Base-by-base conservation (phyloP, 495 filamentous ascomycete genomes). In the Xylaria curta region DNA sequence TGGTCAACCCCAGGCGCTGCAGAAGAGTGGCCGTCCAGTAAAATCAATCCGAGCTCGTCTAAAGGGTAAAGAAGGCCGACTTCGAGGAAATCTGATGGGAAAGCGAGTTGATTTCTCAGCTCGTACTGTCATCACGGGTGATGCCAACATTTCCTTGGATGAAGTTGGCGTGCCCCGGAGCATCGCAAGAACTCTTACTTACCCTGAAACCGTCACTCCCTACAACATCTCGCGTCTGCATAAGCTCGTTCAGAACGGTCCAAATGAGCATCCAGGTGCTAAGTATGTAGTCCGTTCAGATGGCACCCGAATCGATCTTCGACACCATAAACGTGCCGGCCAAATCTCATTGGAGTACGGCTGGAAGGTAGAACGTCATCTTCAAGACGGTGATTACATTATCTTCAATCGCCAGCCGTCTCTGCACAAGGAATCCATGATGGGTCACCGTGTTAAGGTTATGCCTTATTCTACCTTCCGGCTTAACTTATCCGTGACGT, bases 41-140 rank as follows among this genome's bases (percentile, higher is more conserved):
- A 99, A 99, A 84, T 92, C 94, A 31, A 95, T 99, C 74, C 93
- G 96, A 64, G 94, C 93, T 71, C 94, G 96, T 83, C 83, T 99
- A 75, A 99, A 99, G 87, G 96, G 97, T 68, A 99, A 99, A 78
- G 96, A 99, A 81, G 96, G 96, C 76, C 93, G 96, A 83, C 86
- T 99, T 19, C 93, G 96, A 81, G 96, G 97, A 76, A 99, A 98
- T 78, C 87, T 98, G 84, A 99, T 99, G 96, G 96, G 96, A 51
- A 99, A 99, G 82, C 96, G 96, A 87, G 96, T 99, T 42, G 96
- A 99, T 77, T 99, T 99, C 81, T 99, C 96, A 1, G 97, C 96
- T 21, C 97, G 96, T 90, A 99, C 96, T 36, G 96, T 99, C 81
- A 99, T 98, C 78, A 99, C 96, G 67, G 96, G 96, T 80, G 96